Percentiles rank a stretch among this genome's conserved stretches.
Evolutionary conservation across 192 early-diverging fungal species (phyloP).

Genomic region (Backusella sp.): DNA sequence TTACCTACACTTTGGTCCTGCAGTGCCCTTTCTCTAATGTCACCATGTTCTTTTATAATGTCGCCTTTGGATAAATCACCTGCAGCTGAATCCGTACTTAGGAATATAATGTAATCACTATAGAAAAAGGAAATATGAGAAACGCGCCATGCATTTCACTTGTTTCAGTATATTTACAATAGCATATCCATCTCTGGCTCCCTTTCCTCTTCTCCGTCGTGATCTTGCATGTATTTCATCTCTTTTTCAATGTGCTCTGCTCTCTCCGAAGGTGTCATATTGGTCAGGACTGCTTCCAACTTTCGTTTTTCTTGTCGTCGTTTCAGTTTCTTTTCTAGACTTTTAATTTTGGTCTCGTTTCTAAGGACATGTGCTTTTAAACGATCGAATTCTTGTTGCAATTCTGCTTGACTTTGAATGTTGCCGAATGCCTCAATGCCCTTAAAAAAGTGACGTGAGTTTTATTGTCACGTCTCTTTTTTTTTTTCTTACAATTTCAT

Average conservation of each 20-base stretch:
- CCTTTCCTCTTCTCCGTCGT: slow-evolving; percentile 9
- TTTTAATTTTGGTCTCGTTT: neutral
- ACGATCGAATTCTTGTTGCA: neutral
- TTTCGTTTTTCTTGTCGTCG: neutral
- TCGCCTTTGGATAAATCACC: slow-evolving; percentile 10
- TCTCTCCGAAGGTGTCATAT: slow-evolving; percentile 27
- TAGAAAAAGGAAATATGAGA: neutral
- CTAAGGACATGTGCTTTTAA: neutral
- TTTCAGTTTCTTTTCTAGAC: neutral
- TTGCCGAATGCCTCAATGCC: neutral
- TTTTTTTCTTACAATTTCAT: neutral
- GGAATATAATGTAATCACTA: slow-evolving; percentile 19
- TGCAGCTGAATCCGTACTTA: slow-evolving; percentile 6
- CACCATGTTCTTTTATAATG: slow-evolving; percentile 5
- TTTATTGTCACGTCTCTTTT: neutral
- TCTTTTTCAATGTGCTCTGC: slow-evolving; percentile 13
- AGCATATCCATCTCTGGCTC: slow-evolving; percentile 7
- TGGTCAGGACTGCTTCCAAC: neutral
- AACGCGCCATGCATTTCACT: neutral
- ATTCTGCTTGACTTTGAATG: neutral
- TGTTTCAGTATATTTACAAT: neutral
- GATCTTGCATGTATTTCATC: neutral
- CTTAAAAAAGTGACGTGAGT: neutral
- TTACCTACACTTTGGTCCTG: slow-evolving; percentile 7
- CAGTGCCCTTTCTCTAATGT: slow-evolving; percentile 8